Conservation (phyloP, 2,329 filamentous ascomycete species). For the Sporothrix protearum region DNA sequence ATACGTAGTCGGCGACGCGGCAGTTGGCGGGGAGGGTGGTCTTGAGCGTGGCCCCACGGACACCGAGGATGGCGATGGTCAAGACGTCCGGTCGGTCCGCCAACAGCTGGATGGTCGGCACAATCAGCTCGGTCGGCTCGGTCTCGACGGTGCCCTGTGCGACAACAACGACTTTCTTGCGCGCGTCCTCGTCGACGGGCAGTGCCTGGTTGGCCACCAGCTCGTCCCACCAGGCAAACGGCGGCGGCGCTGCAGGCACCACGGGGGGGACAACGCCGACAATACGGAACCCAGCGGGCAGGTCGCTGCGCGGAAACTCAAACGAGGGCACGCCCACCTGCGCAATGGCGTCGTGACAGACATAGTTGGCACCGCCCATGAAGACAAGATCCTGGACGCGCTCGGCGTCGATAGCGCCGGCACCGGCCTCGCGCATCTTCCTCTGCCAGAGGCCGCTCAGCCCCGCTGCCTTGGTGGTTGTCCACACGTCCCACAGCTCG, state of each 20-base stretch:
- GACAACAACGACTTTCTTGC: conserved; percentile 39
- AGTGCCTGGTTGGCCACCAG: conserved; percentile 31
- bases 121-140: conserved; percentile 38
- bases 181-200: not conserved
- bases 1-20: conserved; percentile 38
- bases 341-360: conserved; percentile 36
- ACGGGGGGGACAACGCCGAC: conserved; percentile 36
- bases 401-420: not conserved
- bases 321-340: conserved; percentile 40
- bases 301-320: conserved; percentile 40
- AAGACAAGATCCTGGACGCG: conserved; percentile 28
- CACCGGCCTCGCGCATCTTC: conserved; percentile 35
- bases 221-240: conserved; percentile 37
- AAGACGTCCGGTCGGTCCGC: conserved; percentile 32
- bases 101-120: conserved; percentile 39
- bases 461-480: conserved; percentile 25
- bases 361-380: conserved; percentile 38
- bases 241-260: not conserved
- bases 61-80: conserved; percentile 39
- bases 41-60: conserved; percentile 31
- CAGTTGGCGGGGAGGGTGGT: conserved; percentile 31
- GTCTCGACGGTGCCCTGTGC: conserved; percentile 42
- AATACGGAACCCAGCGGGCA: conserved; percentile 37
- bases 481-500: conserved; percentile 36
- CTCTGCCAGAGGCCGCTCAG: conserved; percentile 33